These are phyloP conservation scores for Verticillium albo-atrum DNA, from an alignment of 2,329 filamentous ascomycete genomes.

Conservation along the genomic window DNA sequence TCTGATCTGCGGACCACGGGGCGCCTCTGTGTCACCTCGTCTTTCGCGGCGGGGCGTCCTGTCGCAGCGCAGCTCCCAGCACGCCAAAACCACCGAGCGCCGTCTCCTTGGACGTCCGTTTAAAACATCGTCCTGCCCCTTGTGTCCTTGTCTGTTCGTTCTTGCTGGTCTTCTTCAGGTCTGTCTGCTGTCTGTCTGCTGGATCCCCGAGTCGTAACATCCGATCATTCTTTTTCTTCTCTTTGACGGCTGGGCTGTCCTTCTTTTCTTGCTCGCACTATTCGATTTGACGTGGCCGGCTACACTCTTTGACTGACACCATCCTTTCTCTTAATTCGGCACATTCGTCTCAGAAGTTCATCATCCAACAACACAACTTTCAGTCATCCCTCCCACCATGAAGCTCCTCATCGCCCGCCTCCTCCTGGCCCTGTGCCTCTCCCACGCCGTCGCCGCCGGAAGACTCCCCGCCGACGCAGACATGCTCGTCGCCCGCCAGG, in stretches of 20 bases:
- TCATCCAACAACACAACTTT: not conserved
- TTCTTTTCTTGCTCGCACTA: not conserved
- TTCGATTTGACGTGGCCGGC: constrained; percentile 11
- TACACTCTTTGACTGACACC: constrained; percentile 2
- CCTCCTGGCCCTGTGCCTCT: constrained; percentile 8
- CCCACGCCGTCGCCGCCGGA: constrained; percentile 3
- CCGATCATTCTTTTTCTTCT: not conserved
- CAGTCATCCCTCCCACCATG: constrained; percentile 2
- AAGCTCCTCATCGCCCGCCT: constrained; percentile 6
- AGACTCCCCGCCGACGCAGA: not conserved
- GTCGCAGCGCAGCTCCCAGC: not conserved
- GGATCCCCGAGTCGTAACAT: not conserved
- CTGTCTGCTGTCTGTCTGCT: no score
- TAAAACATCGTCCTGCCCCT: not conserved
- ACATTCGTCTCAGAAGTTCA: not conserved
- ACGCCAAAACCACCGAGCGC: constrained; percentile 1
- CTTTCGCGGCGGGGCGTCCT: constrained; percentile 8
- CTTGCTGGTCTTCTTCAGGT: no score
- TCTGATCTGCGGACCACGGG: constrained; percentile 12
- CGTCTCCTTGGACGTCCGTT: not conserved
- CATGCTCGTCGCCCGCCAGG: constrained; percentile 11
- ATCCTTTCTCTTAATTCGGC: constrained; percentile 2
- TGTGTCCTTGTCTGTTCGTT: not conserved
- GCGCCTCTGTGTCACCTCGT: constrained; percentile 12
- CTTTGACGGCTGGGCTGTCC: not conserved